Evolutionary conservation across 495 filamentous ascomycete genomes (phyloP).

Genomic region (Penicillium longicatenatum): DNA sequence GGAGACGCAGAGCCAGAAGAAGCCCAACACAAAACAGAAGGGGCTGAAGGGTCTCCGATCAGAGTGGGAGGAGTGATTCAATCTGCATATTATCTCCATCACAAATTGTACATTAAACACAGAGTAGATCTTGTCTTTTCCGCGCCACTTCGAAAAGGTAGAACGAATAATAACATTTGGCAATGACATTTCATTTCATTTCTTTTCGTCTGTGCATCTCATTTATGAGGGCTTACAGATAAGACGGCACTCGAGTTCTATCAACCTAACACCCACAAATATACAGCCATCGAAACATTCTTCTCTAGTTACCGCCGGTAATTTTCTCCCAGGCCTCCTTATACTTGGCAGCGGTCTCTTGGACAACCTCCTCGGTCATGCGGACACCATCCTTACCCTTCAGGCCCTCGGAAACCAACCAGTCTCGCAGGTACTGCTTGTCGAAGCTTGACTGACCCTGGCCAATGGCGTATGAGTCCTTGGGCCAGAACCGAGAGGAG

Average conservation of each 20-base stretch:
- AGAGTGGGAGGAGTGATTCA: constrained; percentile 40
- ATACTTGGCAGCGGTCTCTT: constrained; percentile 66
- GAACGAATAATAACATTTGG: neutral
- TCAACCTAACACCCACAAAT: neutral
- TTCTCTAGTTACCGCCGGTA: constrained; percentile 52
- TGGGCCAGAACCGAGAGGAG: constrained; percentile 87
- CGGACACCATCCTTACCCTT: constrained; percentile 69
- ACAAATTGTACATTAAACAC: neutral
- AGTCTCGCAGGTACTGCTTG: constrained; percentile 90
- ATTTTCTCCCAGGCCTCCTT: constrained; percentile 69
- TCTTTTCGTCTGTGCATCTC: neutral
- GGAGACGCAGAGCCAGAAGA: constrained; percentile 8
- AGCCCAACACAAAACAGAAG: constrained; percentile 28
- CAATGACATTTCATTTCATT: constrained; percentile 11
- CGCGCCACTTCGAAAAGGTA: neutral
- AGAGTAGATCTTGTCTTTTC: neutral
- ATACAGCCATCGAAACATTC: neutral
- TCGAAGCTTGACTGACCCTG: constrained; percentile 80
- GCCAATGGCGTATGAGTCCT: constrained; percentile 70
- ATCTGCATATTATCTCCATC: neutral
- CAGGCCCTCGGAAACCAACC: constrained; percentile 70
- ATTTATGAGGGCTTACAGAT: constrained; percentile 6
- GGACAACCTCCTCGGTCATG: constrained; percentile 65
- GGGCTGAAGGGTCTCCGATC: constrained; percentile 40
- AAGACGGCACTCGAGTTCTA: neutral